Conservation (phyloP, 768 basidiomycete genomes). For the Suillus variegatus region DNA sequence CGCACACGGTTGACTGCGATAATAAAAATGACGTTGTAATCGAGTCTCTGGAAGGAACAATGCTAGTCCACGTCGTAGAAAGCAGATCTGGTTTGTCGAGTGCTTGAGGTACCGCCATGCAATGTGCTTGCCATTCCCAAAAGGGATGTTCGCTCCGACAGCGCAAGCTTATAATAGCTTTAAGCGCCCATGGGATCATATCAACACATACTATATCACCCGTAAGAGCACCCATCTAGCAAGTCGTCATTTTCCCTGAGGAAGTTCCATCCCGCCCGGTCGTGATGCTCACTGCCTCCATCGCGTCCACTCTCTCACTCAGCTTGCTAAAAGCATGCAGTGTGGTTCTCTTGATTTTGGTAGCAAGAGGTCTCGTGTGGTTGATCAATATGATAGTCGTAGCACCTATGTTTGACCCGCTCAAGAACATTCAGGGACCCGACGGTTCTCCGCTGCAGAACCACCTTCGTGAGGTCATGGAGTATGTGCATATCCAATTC, state of each 20-base stretch:
- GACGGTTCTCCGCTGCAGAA: constrained; percentile 41
- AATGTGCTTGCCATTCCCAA: not conserved
- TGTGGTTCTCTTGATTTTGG: constrained; percentile 31
- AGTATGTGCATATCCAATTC: constrained; percentile 36
- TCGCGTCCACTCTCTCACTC: constrained; percentile 3
- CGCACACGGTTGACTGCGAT: not conserved
- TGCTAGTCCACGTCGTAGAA: not conserved
- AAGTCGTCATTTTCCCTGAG: not conserved
- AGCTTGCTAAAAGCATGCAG: constrained; percentile 27
- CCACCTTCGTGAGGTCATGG: constrained; percentile 46
- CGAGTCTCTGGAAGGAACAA: not conserved
- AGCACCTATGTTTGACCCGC: constrained; percentile 48
- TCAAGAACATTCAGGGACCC: constrained; percentile 50
- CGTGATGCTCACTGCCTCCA: constrained; percentile 1
- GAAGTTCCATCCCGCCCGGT: constrained; percentile 26
- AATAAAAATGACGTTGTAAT: not conserved
- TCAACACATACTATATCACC: not conserved
- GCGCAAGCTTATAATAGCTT: not conserved
- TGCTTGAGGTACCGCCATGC: not conserved
- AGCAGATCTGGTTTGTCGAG: not conserved
- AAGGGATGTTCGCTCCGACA: constrained; percentile 9
- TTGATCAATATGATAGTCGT: constrained; percentile 46
- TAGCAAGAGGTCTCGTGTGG: constrained; percentile 41
- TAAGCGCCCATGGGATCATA: not conserved
- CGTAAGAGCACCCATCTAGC: constrained; percentile 5